Evolutionary conservation across 2,329 filamentous ascomycete species (phyloP).

Genomic region (Diaporthe ampelina): DNA sequence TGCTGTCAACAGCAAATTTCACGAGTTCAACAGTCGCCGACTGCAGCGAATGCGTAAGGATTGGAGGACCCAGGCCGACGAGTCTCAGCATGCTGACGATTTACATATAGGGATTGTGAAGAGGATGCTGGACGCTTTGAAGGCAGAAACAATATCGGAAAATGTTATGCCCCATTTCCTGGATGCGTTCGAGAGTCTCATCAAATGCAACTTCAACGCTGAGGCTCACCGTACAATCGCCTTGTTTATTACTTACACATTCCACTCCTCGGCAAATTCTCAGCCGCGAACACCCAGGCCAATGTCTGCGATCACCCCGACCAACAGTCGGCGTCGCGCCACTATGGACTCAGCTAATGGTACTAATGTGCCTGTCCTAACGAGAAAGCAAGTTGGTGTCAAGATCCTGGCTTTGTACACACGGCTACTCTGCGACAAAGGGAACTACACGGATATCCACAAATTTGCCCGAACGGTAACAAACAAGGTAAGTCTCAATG

Average conservation of each 20-base stretch:
- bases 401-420: constrained; percentile 84
- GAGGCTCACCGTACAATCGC: constrained; percentile 90
- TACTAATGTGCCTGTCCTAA: constrained; percentile 53
- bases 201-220: constrained; percentile 84
- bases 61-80: constrained; percentile 39
- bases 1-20: constrained; percentile 89
- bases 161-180: constrained; percentile 84
- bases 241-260: constrained; percentile 92
- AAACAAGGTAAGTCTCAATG: constrained; percentile 78
- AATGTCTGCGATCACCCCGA: constrained; percentile 48
- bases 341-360: constrained; percentile 48
- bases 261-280: constrained; percentile 72
- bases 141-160: constrained; percentile 81
- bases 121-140: constrained; percentile 89
- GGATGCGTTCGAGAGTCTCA: constrained; percentile 81
- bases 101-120: constrained; percentile 81
- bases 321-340: constrained; percentile 54
- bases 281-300: constrained; percentile 66
- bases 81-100: constrained; percentile 41
- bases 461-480: constrained; percentile 96
- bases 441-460: constrained; percentile 77
- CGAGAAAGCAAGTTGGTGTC: constrained; percentile 80
- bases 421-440: constrained; percentile 81
- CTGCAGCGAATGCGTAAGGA: constrained; percentile 89
- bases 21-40: constrained; percentile 90